These are phyloP conservation scores for Geranomyces michiganensis DNA, from an alignment of 192 early-diverging fungal genomes.

Conservation along the genomic window DNA sequence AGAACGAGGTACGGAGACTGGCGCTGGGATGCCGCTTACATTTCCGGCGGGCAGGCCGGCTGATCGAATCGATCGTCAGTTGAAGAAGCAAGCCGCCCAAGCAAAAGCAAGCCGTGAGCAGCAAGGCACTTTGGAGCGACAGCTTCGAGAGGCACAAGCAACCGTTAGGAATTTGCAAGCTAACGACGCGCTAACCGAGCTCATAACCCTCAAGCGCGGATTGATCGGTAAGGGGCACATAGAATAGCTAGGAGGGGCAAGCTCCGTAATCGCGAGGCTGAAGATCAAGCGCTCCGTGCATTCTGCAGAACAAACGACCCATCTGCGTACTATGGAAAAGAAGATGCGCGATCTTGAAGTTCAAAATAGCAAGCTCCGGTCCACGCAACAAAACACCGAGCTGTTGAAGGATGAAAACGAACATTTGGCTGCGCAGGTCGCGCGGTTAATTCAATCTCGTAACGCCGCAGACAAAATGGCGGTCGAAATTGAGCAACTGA, in stretches of 20 bases:
- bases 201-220: constrained; percentile 47
- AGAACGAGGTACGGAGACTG: constrained; percentile 16
- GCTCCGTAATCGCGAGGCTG: too few species aligned
- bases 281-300: too few species aligned
- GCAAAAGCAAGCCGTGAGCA: constrained; percentile 18
- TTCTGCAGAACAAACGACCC: constrained; percentile 51
- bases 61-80: background rate
- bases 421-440: constrained; percentile 36
- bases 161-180: constrained; percentile 54
- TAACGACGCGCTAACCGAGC: constrained; percentile 14
- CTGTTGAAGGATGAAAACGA: constrained; percentile 44
- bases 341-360: constrained; percentile 58
- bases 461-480: constrained; percentile 47
- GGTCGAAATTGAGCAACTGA: constrained; percentile 49
- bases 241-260: too few species aligned
- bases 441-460: constrained; percentile 34
- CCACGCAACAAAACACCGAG: constrained; percentile 34
- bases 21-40: background rate
- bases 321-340: constrained; percentile 60
- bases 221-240: constrained; percentile 50
- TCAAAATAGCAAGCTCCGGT: constrained; percentile 35
- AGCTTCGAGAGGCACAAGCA: constrained; percentile 54
- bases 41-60: background rate
- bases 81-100: background rate
- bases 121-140: constrained; percentile 34